These are phyloP conservation scores for Usnea hakonensis DNA, from an alignment of 495 filamentous ascomycete species.

Conservation along the genomic window DNA sequence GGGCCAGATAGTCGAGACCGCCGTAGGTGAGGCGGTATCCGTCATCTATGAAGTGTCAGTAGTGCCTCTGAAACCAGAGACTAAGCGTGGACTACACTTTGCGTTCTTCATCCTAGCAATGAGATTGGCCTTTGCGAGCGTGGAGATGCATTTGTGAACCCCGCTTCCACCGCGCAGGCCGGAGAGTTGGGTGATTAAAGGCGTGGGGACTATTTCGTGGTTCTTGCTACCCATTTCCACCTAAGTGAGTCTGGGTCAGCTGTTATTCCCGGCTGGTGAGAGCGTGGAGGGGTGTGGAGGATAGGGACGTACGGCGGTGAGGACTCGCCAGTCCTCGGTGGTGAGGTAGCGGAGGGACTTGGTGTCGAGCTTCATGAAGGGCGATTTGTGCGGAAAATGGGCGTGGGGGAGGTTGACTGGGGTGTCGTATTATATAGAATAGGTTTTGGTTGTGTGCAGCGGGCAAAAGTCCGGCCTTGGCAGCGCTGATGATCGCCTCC, in stretches of 20 bases:
- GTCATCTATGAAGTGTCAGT: slow-evolving; percentile 52
- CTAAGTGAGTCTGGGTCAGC: slow-evolving; percentile 44
- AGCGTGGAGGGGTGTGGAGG: slow-evolving; percentile 25
- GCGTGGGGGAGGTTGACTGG: background rate
- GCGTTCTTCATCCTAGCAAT: slow-evolving; percentile 92
- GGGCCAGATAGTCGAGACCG: slow-evolving; percentile 89
- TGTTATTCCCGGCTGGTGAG: slow-evolving; percentile 25
- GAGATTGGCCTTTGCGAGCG: slow-evolving; percentile 82
- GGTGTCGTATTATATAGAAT: background rate
- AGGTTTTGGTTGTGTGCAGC: background rate
- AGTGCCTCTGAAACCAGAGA: background rate
- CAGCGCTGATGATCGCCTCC: background rate
- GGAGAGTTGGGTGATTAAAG: slow-evolving; percentile 75
- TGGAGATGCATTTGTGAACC: slow-evolving; percentile 81
- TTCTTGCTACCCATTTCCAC: slow-evolving; percentile 90
- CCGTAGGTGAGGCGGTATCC: slow-evolving; percentile 96
- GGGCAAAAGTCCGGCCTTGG: slow-evolving; percentile 8
- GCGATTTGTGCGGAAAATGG: background rate
- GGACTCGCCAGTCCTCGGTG: slow-evolving; percentile 87
- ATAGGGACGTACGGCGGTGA: slow-evolving; percentile 65
- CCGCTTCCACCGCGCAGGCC: slow-evolving; percentile 73
- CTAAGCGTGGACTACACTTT: slow-evolving; percentile 50
- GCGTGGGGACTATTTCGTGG: slow-evolving; percentile 91
- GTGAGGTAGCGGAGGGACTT: slow-evolving; percentile 86
- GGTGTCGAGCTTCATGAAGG: slow-evolving; percentile 82